phyloP scores from a whole-genome alignment of 768 basidiomycete species.

The Macrolepiota albuminosa region DNA sequence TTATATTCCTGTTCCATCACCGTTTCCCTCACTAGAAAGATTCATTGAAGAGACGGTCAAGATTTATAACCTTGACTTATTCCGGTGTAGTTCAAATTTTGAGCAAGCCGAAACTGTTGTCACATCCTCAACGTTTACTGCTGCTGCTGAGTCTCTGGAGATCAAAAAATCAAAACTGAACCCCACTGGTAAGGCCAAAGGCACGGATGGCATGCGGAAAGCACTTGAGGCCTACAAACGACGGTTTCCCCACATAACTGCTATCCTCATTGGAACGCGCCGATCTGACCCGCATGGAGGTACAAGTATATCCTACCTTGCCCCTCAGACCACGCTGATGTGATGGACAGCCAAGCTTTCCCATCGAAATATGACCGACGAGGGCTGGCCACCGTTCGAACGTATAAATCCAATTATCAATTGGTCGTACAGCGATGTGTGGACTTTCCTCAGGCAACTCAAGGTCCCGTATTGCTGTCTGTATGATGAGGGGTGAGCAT shows the following conservation, averaged over 20 bases:
- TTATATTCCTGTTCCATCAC: slow-evolving; percentile 88
- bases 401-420: slow-evolving; percentile 95
- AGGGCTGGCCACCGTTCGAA: slow-evolving; percentile 85
- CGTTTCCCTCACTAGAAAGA: slow-evolving; percentile 76
- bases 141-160: slow-evolving; percentile 17
- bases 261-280: slow-evolving; percentile 87
- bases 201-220: slow-evolving; percentile 70
- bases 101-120: slow-evolving; percentile 45
- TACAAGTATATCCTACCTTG: slow-evolving; percentile 30
- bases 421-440: slow-evolving; percentile 89
- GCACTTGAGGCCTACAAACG: slow-evolving; percentile 73
- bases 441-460: slow-evolving; percentile 75
- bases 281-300: slow-evolving; percentile 92
- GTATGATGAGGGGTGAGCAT: slow-evolving; percentile 84
- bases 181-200: slow-evolving; percentile 48
- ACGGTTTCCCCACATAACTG: slow-evolving; percentile 60
- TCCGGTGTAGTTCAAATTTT: slow-evolving; percentile 44
- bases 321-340: neutral
- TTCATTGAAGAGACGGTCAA: slow-evolving; percentile 68
- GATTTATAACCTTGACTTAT: slow-evolving; percentile 74
- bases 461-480: slow-evolving; percentile 82
- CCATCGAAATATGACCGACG: slow-evolving; percentile 76
- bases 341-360: slow-evolving; percentile 56
- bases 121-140: slow-evolving; percentile 26
- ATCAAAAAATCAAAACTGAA: slow-evolving; percentile 22